Evolutionary conservation across 169 alveolate genomes (phyloP), one percentile per base, ranked within the genome.

Genomic region (Cryptosporidium baileyi): DNA sequence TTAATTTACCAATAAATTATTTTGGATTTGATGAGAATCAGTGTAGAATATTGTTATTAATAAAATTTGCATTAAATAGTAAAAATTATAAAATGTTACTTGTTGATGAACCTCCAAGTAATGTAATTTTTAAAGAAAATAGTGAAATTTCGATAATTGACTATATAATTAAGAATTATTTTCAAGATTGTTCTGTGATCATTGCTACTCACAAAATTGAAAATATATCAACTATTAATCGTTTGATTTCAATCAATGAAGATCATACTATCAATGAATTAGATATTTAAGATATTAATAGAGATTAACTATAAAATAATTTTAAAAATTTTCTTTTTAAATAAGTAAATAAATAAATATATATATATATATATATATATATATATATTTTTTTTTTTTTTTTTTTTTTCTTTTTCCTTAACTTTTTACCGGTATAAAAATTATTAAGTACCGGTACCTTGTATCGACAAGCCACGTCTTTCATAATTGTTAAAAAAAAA

Each of bases 121-220:
- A 38, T 17, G 32, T 24, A 19, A 34, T 43, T 6, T 17, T 47
- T 52, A 40, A 74, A 8, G 40, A 74, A 52, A 60, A 60, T 15
- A 36, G 40, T 7, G 32, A 45, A 22, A n/a, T 38, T 24, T 38
- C 67, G 36, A 28, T 74, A 52, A 74, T 74, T 52, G 67, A 51
- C 45, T 74, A 36, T 32, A 41, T 74, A 17, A 0, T 74, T 2
- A 74, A 57, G 54, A 45, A 74, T 9, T 74, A 74, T 67, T 74
- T 74, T 59, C 13, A 57, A 9, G 24, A 74, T 11, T 47, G 74
- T n/a, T 51, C 60, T 24, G 85, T 74, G 11, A 34, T 74, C 38
- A 59, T 74, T 32, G 74, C 85, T 1, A 57, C 85, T 19, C 85
- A 74, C 40, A 38, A 36, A n/a, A 44, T 65, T 65, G 81, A 65